Base-by-base conservation (phyloP, 331 rosid species). In the Malus hybrid region DNA sequence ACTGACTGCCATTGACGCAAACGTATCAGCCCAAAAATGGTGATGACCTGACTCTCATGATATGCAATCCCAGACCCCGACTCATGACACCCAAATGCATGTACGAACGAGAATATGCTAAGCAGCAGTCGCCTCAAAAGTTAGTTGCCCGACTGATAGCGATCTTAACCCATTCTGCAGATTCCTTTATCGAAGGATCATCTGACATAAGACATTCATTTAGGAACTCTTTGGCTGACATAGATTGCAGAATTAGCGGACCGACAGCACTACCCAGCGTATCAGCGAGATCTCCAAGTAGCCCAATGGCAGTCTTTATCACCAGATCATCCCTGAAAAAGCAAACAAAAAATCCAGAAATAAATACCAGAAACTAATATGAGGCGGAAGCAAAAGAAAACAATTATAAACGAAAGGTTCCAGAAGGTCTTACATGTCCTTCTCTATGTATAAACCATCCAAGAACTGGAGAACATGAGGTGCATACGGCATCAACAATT, bases 281-380 rank as follows among this genome's bases (percentile, higher is more conserved):
- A 89, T 91, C 97, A 24, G 97, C 97, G 31, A 91, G 81, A 80
- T 91, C 97, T 62, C 97, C 97, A 70, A 91, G 95, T 64, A 91
- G 91, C 32, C 97, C 97, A 75, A 91, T 91, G 13, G 97, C 95
- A 15, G 95, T 86, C 82, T 87, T 91, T 5, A 83, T 86, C 84
- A 91, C 97, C 14, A 78, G 81, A 80, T 91, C 97, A 80, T 91
- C 97, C 97, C 97, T 91, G 61, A 13, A 84, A 80, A 56, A 67
- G 54, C 72, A 70, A n/a, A 34, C 27, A 62, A 36, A 54, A 29
- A 70, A 56, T 67, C 46, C 13, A 39, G 46, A 73, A 19, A 64
- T 50, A 22, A 42, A 54, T 60, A 31, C 27, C 50, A 61, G 42
- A 14, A 39, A 74, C 66, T 19, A 54, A 19, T n/a, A 34, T 42